phyloP scores from a whole-genome alignment of 106 monocot species.

The Vanilla planifolia region DNA sequence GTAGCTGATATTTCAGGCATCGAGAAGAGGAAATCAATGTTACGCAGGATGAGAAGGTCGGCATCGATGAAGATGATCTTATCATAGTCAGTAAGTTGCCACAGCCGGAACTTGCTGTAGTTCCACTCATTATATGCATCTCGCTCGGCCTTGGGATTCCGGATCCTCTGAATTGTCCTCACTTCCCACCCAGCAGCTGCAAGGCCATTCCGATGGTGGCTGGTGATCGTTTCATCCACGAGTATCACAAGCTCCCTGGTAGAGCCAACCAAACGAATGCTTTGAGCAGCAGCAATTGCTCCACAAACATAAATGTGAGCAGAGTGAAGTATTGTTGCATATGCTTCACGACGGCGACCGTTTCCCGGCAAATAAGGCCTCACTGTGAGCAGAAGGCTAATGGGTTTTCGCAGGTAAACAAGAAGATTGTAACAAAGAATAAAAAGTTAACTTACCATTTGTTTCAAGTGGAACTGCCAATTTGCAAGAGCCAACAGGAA shows the following conservation, averaged over 20 bases:
- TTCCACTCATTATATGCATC: slow-evolving; percentile 65
- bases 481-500: slow-evolving; percentile 71
- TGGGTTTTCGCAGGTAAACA: no score
- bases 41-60: slow-evolving; percentile 42
- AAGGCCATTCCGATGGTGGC: slow-evolving; percentile 31
- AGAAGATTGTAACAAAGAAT: neutral
- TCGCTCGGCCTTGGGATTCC: slow-evolving; percentile 47
- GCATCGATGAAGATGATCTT: slow-evolving; percentile 57
- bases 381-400: no score
- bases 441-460: slow-evolving; percentile 29
- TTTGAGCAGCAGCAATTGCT: slow-evolving; percentile 45
- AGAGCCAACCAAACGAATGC: slow-evolving; percentile 44
- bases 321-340: slow-evolving; percentile 26
- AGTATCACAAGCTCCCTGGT: slow-evolving; percentile 26
- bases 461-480: slow-evolving; percentile 50
- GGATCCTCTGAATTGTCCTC: slow-evolving; percentile 39
- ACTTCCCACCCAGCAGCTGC: slow-evolving; percentile 24
- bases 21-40: slow-evolving; percentile 45
- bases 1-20: slow-evolving; percentile 45
- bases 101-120: slow-evolving; percentile 62
- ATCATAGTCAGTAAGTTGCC: slow-evolving; percentile 57
- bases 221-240: slow-evolving; percentile 40
- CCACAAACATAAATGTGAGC: slow-evolving; percentile 46
- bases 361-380: slow-evolving; percentile 10
- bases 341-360: slow-evolving; percentile 24